Percentiles rank a stretch among this genome's conserved stretches.
These are phyloP conservation scores for Candida vaughaniae DNA, from an alignment of 805 yeast species.

Conservation along the genomic window DNA sequence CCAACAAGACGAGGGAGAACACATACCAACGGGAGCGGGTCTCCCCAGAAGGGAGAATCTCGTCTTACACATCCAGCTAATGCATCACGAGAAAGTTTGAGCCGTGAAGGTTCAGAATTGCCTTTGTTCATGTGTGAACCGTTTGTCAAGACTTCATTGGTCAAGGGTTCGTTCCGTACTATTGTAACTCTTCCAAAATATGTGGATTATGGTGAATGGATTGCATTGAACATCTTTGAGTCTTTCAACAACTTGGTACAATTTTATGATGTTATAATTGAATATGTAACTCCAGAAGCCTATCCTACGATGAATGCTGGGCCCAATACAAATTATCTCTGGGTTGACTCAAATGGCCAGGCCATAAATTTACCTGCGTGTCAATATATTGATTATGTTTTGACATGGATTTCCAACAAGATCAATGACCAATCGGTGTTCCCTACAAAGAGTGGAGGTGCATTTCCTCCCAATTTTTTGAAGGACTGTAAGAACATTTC, in stretches of 20 bases:
- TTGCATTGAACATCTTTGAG: slow-evolving; percentile 90
- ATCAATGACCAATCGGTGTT: slow-evolving; percentile 86
- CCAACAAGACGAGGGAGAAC: slow-evolving; percentile 20
- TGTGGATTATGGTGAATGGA: slow-evolving; percentile 94
- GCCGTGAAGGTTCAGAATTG: slow-evolving; percentile 13
- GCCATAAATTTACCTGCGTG: slow-evolving; percentile 86
- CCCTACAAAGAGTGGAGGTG: slow-evolving; percentile 86
- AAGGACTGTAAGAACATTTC: slow-evolving; percentile 84
- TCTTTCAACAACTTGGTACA: slow-evolving; percentile 81
- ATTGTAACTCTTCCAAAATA: slow-evolving; percentile 94
- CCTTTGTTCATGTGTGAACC: slow-evolving; percentile 89
- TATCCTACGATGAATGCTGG: slow-evolving; percentile 97
- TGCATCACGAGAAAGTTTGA: too few relatives aligned
- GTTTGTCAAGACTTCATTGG: slow-evolving; percentile 88
- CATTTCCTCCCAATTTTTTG: slow-evolving; percentile 84
- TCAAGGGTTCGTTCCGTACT: slow-evolving; percentile 94
- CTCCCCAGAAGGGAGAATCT: slow-evolving; percentile 5
- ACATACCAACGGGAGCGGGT: slow-evolving; percentile 6
- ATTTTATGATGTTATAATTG: slow-evolving; percentile 87
- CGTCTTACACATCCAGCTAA: slow-evolving; percentile 5
- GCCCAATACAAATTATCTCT: slow-evolving; percentile 82
- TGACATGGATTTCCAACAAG: slow-evolving; percentile 86
- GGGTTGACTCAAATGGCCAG: slow-evolving; percentile 80
- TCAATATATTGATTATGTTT: slow-evolving; percentile 88
- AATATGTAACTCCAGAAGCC: slow-evolving; percentile 84